These are phyloP conservation scores for Amphirosellinia nigrospora DNA, from an alignment of 495 filamentous ascomycete species.

Conservation along the genomic window DNA sequence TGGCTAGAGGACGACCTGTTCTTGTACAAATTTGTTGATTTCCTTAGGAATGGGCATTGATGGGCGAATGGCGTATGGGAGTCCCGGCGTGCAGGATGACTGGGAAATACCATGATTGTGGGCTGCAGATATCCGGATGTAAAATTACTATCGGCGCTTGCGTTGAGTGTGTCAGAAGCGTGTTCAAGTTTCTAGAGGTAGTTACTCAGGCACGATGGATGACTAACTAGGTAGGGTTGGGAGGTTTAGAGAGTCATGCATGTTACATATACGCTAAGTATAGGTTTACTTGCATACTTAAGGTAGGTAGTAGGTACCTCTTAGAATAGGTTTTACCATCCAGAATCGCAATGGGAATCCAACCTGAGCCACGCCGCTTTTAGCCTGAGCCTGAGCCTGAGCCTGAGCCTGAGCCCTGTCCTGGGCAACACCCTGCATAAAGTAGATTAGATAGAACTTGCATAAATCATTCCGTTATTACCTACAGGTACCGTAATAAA, in stretches of 20 bases:
- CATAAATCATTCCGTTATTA: background rate
- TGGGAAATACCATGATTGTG: slow-evolving; percentile 42
- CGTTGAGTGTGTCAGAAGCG: slow-evolving; percentile 22
- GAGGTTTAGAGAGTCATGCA: slow-evolving; percentile 14
- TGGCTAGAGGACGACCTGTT: slow-evolving; percentile 35
- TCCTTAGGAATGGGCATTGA: slow-evolving; percentile 35
- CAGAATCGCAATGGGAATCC: too few species aligned
- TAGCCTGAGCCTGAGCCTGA: background rate
- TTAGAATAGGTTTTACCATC: too few species aligned
- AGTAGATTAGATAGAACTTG: background rate
- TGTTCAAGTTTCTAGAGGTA: slow-evolving; percentile 19
- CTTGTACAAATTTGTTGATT: slow-evolving; percentile 44
- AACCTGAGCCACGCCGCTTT: too few species aligned
- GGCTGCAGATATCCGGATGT: slow-evolving; percentile 33
- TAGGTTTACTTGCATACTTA: background rate
- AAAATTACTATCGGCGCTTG: slow-evolving; percentile 33
- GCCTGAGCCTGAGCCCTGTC: background rate
- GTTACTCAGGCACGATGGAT: background rate
- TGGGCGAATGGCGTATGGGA: slow-evolving; percentile 34
- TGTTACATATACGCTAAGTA: slow-evolving; percentile 17
- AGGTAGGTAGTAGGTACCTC: slow-evolving; percentile 14
- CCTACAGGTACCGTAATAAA: background rate
- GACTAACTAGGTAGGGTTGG: background rate
- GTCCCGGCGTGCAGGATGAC: slow-evolving; percentile 36
- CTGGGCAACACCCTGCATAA: background rate